Base-by-base conservation (phyloP, 441 rosid species). In the Geranium incanum region DNA sequence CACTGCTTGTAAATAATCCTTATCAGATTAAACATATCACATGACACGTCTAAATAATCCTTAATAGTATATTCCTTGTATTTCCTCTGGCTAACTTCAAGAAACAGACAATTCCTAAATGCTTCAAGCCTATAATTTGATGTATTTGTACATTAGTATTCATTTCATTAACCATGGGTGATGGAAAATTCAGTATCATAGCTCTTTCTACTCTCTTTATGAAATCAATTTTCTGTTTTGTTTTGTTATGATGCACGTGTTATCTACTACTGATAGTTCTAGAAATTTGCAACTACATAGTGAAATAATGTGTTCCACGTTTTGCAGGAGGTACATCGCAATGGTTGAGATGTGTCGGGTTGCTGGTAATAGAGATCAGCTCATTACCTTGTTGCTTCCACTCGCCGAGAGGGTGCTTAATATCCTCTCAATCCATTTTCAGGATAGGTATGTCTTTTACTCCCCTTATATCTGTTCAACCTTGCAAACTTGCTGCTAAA, bases 311-410 rank as follows among this genome's bases (percentile, higher is more conserved):
- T 4, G 62, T 6, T n/a, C 16, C 16, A 4, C 67, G 45, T 75
- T 73, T 72, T 76, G 62, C 86, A 94, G 98, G 95, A 87, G 99
- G 83, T 89, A 88, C 77, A 78, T 85, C 74, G 95, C 97, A 18
- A 90, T 94, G 97, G 90, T 89, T 16, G 97, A 94, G 83, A 92
- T 94, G 95, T 94, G 95, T 84, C 85, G 82, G 81, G 88, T 89
- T 66, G 92, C 89, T 70, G 92, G 92, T 60, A 80, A 75, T 76
- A 84, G 85, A 76, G 97, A 90, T 75, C 93, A 89, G 83, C 86
- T 89, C 66, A 84, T 92, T 60, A 80, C 89, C 68, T 78, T 94
- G 72, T 81, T 91, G 76, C 88, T 90, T 70, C 90, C 88, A 60
- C 88, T 92, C 39, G 88, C 84, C 15, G 99, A 94, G 81, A 89